These are phyloP conservation scores for Vitis vinifera DNA, from an alignment of 164 flowering plant species.

Conservation along the genomic window DNA sequence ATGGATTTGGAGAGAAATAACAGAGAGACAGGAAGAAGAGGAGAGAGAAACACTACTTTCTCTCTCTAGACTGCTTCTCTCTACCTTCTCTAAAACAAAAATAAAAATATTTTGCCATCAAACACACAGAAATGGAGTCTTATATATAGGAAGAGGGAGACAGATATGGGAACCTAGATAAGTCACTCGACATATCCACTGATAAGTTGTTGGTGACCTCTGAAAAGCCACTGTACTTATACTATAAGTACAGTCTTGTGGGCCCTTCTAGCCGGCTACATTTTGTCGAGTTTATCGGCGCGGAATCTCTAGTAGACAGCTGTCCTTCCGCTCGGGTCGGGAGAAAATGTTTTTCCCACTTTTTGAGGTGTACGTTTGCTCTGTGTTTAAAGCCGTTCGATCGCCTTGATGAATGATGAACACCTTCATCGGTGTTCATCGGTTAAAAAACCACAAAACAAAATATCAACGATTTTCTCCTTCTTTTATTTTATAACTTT, in stretches of 20 bases:
- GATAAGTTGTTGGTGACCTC: neutral
- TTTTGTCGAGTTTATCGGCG: conserved; percentile 52
- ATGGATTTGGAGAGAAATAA: conserved; percentile 3
- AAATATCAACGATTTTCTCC: too few relatives aligned
- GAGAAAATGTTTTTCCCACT: too few relatives aligned
- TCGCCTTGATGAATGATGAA: too few relatives aligned
- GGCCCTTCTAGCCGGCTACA: conserved; percentile 42
- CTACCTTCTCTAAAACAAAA: conserved; percentile 22
- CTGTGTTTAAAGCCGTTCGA: neutral
- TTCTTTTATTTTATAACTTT: neutral
- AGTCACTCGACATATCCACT: neutral
- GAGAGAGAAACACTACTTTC: conserved; percentile 1
- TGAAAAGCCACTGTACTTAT: neutral
- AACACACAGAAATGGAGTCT: conserved; percentile 35
- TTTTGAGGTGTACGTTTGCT: neutral
- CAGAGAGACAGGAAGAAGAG: conserved; percentile 1
- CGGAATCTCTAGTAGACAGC: conserved; percentile 53
- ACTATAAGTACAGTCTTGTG: neutral
- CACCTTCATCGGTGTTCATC: too few relatives aligned
- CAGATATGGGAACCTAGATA: conserved; percentile 31
- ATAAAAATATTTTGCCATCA: conserved; percentile 4
- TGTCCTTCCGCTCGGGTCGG: conserved; percentile 18
- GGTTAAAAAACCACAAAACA: too few relatives aligned
- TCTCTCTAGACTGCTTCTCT: conserved; percentile 15
- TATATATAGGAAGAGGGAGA: conserved; percentile 30